These are phyloP conservation scores for Boletus sp. DNA, from an alignment of 768 basidiomycete genomes.

Conservation along the genomic window DNA sequence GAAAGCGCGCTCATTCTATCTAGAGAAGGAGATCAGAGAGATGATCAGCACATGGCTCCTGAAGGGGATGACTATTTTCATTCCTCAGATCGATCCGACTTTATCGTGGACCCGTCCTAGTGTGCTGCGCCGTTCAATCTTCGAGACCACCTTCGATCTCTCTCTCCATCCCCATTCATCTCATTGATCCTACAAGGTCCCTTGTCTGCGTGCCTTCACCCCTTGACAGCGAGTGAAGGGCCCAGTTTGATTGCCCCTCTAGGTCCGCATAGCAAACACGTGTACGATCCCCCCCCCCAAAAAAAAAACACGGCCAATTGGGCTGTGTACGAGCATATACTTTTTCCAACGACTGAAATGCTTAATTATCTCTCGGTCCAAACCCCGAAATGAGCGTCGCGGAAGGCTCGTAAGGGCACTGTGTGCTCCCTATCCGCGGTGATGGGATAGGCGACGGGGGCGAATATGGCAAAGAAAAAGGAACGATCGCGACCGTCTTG, in stretches of 20 bases:
- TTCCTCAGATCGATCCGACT: slow-evolving; percentile 20
- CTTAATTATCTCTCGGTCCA: slow-evolving; percentile 4
- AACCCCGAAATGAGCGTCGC: slow-evolving; percentile 20
- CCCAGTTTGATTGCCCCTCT: background rate
- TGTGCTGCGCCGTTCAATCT: slow-evolving; percentile 15
- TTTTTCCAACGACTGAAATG: background rate
- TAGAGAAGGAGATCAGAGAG: background rate
- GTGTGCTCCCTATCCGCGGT: slow-evolving; percentile 10
- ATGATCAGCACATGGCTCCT: slow-evolving; percentile 12
- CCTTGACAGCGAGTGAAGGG: background rate
- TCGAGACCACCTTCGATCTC: slow-evolving; percentile 2
- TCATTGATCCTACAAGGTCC: background rate
- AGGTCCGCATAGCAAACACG: slow-evolving; percentile 9
- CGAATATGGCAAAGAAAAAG: slow-evolving; percentile 3
- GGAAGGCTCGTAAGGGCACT: slow-evolving; percentile 15
- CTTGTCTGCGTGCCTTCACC: slow-evolving; percentile 1
- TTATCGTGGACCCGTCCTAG: slow-evolving; percentile 12
- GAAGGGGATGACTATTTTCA: slow-evolving; percentile 11
- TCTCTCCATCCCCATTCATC: slow-evolving; percentile 5
- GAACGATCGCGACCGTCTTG: too few relatives aligned
- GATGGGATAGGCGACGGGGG: slow-evolving; percentile 5
- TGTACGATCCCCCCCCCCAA: background rate
- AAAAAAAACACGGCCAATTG: background rate
- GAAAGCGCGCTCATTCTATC: slow-evolving; percentile 1
- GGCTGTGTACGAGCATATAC: slow-evolving; percentile 7